Conservation (phyloP, 1,139 yeast species). For the Lodderomyces elongisporus region DNA sequence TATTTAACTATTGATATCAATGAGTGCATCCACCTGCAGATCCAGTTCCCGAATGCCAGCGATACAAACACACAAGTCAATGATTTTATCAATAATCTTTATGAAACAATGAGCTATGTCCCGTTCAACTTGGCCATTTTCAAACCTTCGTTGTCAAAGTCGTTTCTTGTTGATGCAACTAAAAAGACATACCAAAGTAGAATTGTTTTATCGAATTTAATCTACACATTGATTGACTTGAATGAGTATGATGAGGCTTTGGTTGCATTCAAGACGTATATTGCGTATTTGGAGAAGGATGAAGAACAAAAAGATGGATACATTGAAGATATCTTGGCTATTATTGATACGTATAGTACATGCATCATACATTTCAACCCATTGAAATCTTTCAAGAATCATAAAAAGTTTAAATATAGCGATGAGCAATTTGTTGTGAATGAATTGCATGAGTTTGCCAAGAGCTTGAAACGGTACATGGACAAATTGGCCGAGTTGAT, state of each 20-base stretch:
- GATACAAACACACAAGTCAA: constrained; percentile 17
- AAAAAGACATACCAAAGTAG: constrained; percentile 38
- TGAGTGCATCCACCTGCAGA: constrained; percentile 15
- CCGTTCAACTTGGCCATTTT: constrained; percentile 20
- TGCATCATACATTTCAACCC: constrained; percentile 39
- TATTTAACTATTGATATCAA: constrained; percentile 25
- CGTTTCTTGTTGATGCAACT: constrained; percentile 27
- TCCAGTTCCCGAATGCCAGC: constrained; percentile 33
- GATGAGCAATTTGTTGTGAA: constrained; percentile 20
- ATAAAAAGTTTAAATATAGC: constrained; percentile 25
- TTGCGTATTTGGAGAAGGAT: constrained; percentile 31
- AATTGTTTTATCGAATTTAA: constrained; percentile 28
- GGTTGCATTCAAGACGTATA: constrained; percentile 38
- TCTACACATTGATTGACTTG: constrained; percentile 31
- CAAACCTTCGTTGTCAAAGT: constrained; percentile 27
- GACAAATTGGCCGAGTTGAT: constrained; percentile 19
- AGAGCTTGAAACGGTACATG: constrained; percentile 23
- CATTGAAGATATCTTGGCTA: constrained; percentile 29
- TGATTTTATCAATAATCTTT: constrained; percentile 32
- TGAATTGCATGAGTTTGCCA: constrained; percentile 17
- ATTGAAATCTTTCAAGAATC: constrained; percentile 20
- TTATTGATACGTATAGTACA: constrained; percentile 33
- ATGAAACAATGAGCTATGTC: constrained; percentile 25
- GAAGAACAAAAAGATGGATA: constrained; percentile 30
- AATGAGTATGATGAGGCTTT: constrained; percentile 42